phyloP scores from a whole-genome alignment of 495 filamentous ascomycete species.

The Terfezia boudieri region DNA sequence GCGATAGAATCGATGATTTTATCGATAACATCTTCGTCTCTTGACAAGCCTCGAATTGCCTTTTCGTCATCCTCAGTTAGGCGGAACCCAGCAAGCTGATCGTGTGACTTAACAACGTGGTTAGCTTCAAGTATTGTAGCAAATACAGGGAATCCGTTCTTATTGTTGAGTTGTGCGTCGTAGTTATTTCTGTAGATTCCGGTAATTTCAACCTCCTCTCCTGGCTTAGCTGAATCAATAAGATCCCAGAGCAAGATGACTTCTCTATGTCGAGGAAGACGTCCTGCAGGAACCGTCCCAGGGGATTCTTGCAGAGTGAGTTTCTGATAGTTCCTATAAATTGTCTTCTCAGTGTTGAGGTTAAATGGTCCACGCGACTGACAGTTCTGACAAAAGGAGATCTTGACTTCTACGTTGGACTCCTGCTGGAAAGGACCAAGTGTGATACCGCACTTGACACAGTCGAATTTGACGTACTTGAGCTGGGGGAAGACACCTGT shows the following conservation, averaged over 20 bases:
- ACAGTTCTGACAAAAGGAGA: constrained; percentile 92
- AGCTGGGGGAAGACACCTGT: constrained; percentile 97
- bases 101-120: constrained; percentile 88
- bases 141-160: constrained; percentile 97
- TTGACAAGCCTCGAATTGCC: constrained; percentile 61
- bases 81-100: constrained; percentile 92
- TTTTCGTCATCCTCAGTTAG: constrained; percentile 92
- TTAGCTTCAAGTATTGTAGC: constrained; percentile 96
- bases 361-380: constrained; percentile 91
- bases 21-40: constrained; percentile 81
- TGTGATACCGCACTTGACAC: constrained; percentile 73
- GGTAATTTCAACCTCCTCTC: constrained; percentile 92
- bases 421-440: constrained; percentile 96
- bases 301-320: constrained; percentile 94
- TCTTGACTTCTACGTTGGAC: constrained; percentile 82
- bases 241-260: constrained; percentile 93
- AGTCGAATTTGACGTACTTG: constrained; percentile 95
- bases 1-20: constrained; percentile 89
- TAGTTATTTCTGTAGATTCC: constrained; percentile 98
- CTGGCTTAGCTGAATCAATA: constrained; percentile 90
- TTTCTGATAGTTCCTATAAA: constrained; percentile 99
- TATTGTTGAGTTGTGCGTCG: constrained; percentile 91
- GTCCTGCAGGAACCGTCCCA: constrained; percentile 87
- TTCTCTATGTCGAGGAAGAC: constrained; percentile 83
- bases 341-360: constrained; percentile 89